Evolutionary conservation across 1,139 yeast genomes (phyloP).

Genomic region (Nakaseomyces nivariensis): DNA sequence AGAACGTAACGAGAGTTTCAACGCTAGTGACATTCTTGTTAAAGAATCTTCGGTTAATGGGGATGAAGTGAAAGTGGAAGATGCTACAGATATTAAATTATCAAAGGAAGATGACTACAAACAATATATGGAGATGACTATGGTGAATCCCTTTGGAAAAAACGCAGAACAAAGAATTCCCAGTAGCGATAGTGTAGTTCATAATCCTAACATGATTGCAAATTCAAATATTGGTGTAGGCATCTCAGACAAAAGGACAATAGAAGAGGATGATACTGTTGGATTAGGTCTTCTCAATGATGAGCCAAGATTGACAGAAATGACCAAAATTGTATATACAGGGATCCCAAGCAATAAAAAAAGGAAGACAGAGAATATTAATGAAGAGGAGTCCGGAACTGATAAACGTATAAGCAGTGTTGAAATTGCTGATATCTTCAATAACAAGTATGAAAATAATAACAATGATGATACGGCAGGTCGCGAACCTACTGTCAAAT

Average conservation of each 20-base stretch:
- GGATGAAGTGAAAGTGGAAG: slow-evolving; percentile 7
- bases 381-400: slow-evolving; percentile 25
- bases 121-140: slow-evolving; percentile 31
- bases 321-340: slow-evolving; percentile 34
- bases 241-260: background rate
- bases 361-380: slow-evolving; percentile 8
- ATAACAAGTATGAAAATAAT: background rate
- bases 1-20: slow-evolving; percentile 14
- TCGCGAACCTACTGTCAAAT: slow-evolving; percentile 20
- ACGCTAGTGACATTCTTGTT: slow-evolving; percentile 8
- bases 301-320: slow-evolving; percentile 25
- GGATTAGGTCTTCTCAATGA: background rate
- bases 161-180: slow-evolving; percentile 13
- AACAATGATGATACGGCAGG: slow-evolving; percentile 2
- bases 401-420: slow-evolving; percentile 21
- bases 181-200: slow-evolving; percentile 16
- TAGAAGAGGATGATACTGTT: slow-evolving; percentile 4
- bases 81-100: slow-evolving; percentile 11
- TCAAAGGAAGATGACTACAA: slow-evolving; percentile 16
- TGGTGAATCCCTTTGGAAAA: slow-evolving; percentile 31
- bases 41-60: slow-evolving; percentile 2
- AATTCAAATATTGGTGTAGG: background rate
- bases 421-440: slow-evolving; percentile 16
- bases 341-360: slow-evolving; percentile 5
- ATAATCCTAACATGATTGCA: slow-evolving; percentile 7